Evolutionary conservation across 345 rosid genomes (phyloP), one percentile per base, ranked within the genome.

Genomic region (Mallotus nudiflorus): DNA sequence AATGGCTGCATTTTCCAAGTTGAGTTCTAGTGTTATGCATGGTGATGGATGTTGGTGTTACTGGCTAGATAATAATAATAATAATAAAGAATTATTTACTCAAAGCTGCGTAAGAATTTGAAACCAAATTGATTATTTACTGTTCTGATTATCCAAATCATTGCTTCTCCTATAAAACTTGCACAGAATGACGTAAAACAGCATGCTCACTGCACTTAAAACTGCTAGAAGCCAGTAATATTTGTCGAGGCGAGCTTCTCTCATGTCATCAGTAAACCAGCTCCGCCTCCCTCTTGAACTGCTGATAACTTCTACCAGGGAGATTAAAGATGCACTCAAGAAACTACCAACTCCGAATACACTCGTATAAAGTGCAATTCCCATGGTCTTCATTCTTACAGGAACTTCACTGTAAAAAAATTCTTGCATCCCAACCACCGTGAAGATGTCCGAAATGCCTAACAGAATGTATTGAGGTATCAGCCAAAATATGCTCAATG

Each of bases 341-440:
- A 95, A 91, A 71, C 99, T 87, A 54, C 99, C 99, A 1, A 92
- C 93, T 0, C 99, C 99, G 29, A 95, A 95, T 11, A 95, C 99
- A 48, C 99, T 90, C 0, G 96, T 91, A 68, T 91, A 88, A 11
- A 95, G 70, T 0, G 99, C 97, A 65, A 95, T 91, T 5, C 93
- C 99, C 96, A 91, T 87, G 0, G 99, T 89, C 71, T 90, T 80
- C 99, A 95, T 95, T 57, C 84, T 82, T 0, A 81, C 82, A 0
- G 99, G 99, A 14, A 95, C 97, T 72, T 95, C 96, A 33, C 82
- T 80, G 75, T 94, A 94, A 73, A 94, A 94, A 75, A 91, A 94
- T 82, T 94, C 99, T 75, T 94, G 99, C 99, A 94, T 91, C 6
- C 97, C 97, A 19, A 94, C 93, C 12, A 94, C 99, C 0, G 99